phyloP scores from a whole-genome alignment of 371 early-diverging fungal species.

The Mortierella sp. region DNA sequence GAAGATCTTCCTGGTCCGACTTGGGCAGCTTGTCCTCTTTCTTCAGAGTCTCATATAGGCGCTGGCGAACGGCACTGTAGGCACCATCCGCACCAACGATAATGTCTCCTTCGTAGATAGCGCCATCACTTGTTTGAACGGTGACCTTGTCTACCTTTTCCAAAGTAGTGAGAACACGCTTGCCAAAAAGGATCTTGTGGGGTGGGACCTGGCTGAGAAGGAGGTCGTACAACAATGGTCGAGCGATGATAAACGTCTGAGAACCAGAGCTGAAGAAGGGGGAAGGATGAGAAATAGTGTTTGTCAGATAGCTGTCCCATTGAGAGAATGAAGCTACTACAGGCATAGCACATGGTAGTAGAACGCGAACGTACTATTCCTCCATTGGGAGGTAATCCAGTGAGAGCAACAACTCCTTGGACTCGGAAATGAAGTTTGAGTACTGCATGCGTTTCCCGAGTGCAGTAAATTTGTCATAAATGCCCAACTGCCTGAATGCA shows the following conservation, averaged over 20 bases:
- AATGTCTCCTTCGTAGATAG: neutral
- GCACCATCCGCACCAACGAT: constrained; percentile 19
- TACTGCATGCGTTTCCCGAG: too few relatives aligned
- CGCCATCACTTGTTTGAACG: constrained; percentile 3
- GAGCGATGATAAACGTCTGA: constrained; percentile 8
- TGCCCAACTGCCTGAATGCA: too few relatives aligned
- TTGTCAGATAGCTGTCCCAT: too few relatives aligned
- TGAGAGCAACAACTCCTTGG: too few relatives aligned
- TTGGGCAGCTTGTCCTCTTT: neutral
- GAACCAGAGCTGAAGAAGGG: too few relatives aligned
- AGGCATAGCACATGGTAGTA: too few relatives aligned
- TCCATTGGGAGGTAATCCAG: too few relatives aligned
- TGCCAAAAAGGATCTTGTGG: constrained; percentile 15
- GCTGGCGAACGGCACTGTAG: constrained; percentile 14
- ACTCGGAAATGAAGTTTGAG: too few relatives aligned
- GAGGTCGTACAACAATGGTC: constrained; percentile 12
- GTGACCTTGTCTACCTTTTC: constrained; percentile 8
- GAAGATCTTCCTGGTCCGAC: neutral
- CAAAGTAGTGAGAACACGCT: constrained; percentile 3
- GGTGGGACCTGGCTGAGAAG: constrained; percentile 2
- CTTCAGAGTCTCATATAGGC: neutral
- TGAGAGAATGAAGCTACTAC: too few relatives aligned
- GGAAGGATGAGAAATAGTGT: too few relatives aligned
- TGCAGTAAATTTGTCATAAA: too few relatives aligned
- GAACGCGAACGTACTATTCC: too few relatives aligned